These are phyloP conservation scores for Moringa oleifera DNA, from an alignment of 345 rosid species.

Conservation along the genomic window DNA sequence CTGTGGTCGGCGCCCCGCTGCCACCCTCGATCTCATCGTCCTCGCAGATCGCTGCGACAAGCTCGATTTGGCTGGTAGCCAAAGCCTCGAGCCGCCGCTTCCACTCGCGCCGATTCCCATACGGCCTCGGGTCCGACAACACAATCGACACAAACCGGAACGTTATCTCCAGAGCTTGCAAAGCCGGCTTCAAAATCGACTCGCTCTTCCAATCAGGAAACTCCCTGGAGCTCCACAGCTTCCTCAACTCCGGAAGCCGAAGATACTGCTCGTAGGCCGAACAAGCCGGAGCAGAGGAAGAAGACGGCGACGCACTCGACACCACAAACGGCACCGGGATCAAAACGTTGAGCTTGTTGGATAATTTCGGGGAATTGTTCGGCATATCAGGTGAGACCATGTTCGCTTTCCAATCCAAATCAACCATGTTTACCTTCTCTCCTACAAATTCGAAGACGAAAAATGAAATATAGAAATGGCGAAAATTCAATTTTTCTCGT, in stretches of 20 bases:
- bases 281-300: slow-evolving; percentile 46
- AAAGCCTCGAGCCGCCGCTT: slow-evolving; percentile 67
- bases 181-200: slow-evolving; percentile 57
- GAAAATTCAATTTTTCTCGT: too few species aligned
- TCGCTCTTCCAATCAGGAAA: slow-evolving; percentile 69
- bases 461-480: background rate
- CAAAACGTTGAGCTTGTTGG: slow-evolving; percentile 40
- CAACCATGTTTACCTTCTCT: slow-evolving; percentile 42
- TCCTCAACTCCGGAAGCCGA: slow-evolving; percentile 62
- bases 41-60: slow-evolving; percentile 55
- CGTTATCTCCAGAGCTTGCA: slow-evolving; percentile 79
- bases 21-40: slow-evolving; percentile 36
- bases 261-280: slow-evolving; percentile 73
- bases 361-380: slow-evolving; percentile 35
- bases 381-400: slow-evolving; percentile 45
- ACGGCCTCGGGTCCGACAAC: slow-evolving; percentile 69
- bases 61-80: slow-evolving; percentile 56
- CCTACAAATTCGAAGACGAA: too few species aligned
- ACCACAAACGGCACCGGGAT: slow-evolving; percentile 24
- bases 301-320: slow-evolving; percentile 28
- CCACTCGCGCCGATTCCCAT: slow-evolving; percentile 65
- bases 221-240: slow-evolving; percentile 38
- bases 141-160: slow-evolving; percentile 72
- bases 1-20: slow-evolving; percentile 41
- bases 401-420: slow-evolving; percentile 53